Conservation (phyloP, 202 grass and related monocot species). For the Miscanthus sacchariflorus region DNA sequence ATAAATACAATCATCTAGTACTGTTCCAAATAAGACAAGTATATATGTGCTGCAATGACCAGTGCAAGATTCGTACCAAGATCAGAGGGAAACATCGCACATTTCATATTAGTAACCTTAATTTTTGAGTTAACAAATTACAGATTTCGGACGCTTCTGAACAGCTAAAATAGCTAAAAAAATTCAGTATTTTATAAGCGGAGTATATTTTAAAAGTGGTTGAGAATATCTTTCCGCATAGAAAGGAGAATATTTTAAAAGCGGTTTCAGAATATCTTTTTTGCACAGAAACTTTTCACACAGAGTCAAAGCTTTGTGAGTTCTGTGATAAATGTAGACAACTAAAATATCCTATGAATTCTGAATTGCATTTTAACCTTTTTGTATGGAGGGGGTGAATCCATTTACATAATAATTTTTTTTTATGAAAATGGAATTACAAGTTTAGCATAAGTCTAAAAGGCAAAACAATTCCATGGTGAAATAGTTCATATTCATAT, state of each 20-base stretch:
- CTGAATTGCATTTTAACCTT: not conserved
- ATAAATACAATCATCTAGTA: constrained; percentile 16
- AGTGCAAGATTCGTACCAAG: not conserved
- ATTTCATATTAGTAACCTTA: constrained; percentile 14
- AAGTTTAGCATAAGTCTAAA: not conserved
- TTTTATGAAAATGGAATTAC: not conserved
- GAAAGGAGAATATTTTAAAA: not conserved
- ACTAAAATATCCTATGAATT: not conserved
- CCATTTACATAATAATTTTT: not conserved
- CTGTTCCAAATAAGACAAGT: constrained; percentile 23
- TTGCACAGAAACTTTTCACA: not conserved
- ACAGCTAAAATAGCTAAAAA: not conserved
- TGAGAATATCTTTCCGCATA: not conserved
- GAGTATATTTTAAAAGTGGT: not conserved
- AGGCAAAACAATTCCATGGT: not conserved
- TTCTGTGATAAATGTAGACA: not conserved
- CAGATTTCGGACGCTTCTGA: not conserved
- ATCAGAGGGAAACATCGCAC: constrained; percentile 13
- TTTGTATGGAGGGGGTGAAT: not conserved
- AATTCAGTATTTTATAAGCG: not conserved
- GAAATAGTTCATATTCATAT: not conserved
- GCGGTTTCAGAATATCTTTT: not conserved
- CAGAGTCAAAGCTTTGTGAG: not conserved
- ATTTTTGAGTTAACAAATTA: not conserved
- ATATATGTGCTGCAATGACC: constrained; percentile 1